Evolutionary conservation across 345 rosid species (phyloP), one percentile per base, ranked within the genome.

Genomic region (Populus pruinosa): DNA sequence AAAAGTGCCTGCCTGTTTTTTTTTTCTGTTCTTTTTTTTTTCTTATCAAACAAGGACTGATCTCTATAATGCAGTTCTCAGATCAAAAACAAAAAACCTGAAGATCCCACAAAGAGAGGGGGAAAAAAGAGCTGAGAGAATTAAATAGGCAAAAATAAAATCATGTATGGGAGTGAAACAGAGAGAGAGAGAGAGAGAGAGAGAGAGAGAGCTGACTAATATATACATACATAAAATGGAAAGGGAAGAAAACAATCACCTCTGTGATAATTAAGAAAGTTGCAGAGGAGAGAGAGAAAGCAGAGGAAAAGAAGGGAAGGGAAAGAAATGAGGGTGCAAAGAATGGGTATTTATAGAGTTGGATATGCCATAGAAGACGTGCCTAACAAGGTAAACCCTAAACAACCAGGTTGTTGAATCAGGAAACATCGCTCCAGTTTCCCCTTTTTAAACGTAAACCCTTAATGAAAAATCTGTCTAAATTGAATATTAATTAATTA

Each of bases 311-410:
- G 81, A 39, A 62, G 72, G 69, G 81, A 82, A 55, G 70, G 74
- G 63, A 70, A n/a, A 12, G 75, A 12, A 69, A 33, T 0, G 36
- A 33, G 5, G 78, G 83, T 6, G 76, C 79, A 74, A 83, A 36
- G 12, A 55, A 61, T 43, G 68, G 72, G 84, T 83, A 87, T 95
- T 90, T 93, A 90, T 93, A 91, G 92, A 89, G 84, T 77, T 67
- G 68, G 69, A 63, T 67, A 11, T 5, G 71, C 53, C 21, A 23
- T 50, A 16, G 64, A 63, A 87, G 91, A 87, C 94, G 94, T 91
- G 97, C 82, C 84, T 76, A 73, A 80, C 91, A 89, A 90, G 90
- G 87, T 70, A 89, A 83, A 39, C 72, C 72, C 53, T 59, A 59
- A 23, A 38, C 10, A 69, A 43, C 68, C 41, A 27, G 82, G 79